phyloP scores from a whole-genome alignment of 1,284 basidiomycete species.

The Ceratobasidium sp. region DNA sequence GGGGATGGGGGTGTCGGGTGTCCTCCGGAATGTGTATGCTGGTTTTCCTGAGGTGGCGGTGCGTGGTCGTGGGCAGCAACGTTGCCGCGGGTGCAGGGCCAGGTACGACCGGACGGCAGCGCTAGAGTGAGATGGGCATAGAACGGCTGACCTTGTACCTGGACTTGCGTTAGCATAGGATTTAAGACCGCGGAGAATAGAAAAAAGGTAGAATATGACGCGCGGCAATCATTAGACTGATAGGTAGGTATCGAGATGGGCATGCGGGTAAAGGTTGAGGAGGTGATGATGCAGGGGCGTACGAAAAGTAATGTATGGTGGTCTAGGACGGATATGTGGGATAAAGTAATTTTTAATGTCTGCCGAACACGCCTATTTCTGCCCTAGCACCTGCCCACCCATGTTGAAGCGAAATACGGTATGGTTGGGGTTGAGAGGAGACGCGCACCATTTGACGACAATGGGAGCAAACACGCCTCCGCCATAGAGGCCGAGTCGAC shows the following conservation, averaged over 20 bases:
- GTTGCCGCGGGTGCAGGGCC: neutral
- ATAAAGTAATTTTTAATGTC: neutral
- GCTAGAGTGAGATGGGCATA: constrained; percentile 7
- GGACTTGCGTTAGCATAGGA: neutral
- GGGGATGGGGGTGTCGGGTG: no score
- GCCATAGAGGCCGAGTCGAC: constrained; percentile 52
- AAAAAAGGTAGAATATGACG: no score
- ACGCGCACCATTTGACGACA: constrained; percentile 46
- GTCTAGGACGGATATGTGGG: constrained; percentile 1
- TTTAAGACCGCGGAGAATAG: no score
- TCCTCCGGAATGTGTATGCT: no score
- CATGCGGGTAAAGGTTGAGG: no score
- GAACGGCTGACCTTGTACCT: constrained; percentile 1
- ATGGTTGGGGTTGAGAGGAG: neutral
- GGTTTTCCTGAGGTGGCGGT: neutral
- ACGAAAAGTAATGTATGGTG: neutral
- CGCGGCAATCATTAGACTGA: no score
- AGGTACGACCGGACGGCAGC: neutral
- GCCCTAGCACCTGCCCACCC: neutral
- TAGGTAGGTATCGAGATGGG: neutral
- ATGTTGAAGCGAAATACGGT: neutral
- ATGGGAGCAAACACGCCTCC: constrained; percentile 51
- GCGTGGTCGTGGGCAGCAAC: neutral
- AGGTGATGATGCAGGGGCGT: neutral
- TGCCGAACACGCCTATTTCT: neutral